Evolutionary conservation across 176 grass and related monocot species (phyloP).

Genomic region (Carex scoparia): DNA sequence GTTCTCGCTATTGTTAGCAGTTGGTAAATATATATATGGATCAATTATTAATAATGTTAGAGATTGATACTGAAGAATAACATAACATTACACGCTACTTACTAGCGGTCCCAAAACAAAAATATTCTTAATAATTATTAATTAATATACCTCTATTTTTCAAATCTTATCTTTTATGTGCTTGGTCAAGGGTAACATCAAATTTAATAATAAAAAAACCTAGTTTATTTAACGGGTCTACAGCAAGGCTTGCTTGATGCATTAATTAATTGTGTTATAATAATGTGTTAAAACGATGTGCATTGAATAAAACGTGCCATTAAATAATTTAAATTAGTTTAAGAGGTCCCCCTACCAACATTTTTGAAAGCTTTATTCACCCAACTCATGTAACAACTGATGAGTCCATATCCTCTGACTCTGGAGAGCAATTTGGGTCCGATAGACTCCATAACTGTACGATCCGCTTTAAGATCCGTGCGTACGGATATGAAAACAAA

Average conservation of each 20-base stretch:
- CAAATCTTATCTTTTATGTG: not conserved
- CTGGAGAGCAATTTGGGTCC: no score
- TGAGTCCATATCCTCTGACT: no score
- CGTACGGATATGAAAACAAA: no score
- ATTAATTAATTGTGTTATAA: not conserved
- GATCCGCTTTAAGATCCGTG: no score
- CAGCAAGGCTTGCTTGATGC: not conserved
- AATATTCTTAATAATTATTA: no score
- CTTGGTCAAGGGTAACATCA: not conserved
- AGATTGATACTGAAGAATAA: no score
- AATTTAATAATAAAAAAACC: not conserved
- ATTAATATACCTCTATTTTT: not conserved
- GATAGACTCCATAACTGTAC: no score
- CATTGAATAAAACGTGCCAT: slow-evolving; percentile 6
- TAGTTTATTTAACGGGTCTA: not conserved
- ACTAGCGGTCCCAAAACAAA: no score
- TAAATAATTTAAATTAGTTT: not conserved
- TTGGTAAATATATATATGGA: no score
- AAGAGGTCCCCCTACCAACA: not conserved
- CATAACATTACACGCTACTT: no score
- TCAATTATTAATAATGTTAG: no score
- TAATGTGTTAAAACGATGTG: not conserved
- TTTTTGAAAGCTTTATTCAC: slow-evolving; percentile 16
- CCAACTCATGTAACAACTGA: not conserved
- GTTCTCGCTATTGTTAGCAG: no score